phyloP scores from a whole-genome alignment of 805 yeast genomes.

The Metschnikowia picachoensis region DNA sequence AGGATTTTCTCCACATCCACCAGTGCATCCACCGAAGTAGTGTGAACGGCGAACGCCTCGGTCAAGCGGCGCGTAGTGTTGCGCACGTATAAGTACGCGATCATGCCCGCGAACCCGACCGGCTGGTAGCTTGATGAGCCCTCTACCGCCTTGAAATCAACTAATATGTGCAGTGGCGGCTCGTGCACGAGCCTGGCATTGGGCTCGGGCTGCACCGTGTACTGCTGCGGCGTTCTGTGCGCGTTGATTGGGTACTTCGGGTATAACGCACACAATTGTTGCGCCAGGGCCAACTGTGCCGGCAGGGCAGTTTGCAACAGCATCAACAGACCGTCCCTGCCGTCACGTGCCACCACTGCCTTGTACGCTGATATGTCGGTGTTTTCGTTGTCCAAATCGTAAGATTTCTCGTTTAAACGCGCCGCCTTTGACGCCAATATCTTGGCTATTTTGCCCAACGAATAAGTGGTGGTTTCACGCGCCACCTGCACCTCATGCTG shows the following conservation, averaged over 20 bases:
- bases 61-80: conserved; percentile 62
- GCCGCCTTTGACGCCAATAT: conserved; percentile 44
- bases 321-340: conserved; percentile 54
- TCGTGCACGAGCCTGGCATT: conserved; percentile 46
- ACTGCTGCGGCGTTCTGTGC: conserved; percentile 25
- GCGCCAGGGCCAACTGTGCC: conserved; percentile 60
- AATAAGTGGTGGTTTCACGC: conserved; percentile 47
- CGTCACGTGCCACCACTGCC: conserved; percentile 63
- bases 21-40: conserved; percentile 53
- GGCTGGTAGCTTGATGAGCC: conserved; percentile 59
- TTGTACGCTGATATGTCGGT: conserved; percentile 63
- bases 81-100: conserved; percentile 69
- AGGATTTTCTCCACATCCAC: conserved; percentile 61
- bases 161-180: conserved; percentile 64
- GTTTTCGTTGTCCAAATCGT: conserved; percentile 36
- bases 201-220: conserved; percentile 42
- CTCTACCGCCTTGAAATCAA: conserved; percentile 68
- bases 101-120: conserved; percentile 65
- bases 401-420: conserved; percentile 36
- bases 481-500: conserved; percentile 47
- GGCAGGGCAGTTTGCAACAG: conserved; percentile 42
- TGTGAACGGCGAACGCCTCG: conserved; percentile 72
- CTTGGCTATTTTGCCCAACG: conserved; percentile 59
- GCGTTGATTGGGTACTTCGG: conserved; percentile 62
- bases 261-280: conserved; percentile 65